phyloP scores from a whole-genome alignment of 2,329 filamentous ascomycete species.

The Pseudogymnoascus sp. region DNA sequence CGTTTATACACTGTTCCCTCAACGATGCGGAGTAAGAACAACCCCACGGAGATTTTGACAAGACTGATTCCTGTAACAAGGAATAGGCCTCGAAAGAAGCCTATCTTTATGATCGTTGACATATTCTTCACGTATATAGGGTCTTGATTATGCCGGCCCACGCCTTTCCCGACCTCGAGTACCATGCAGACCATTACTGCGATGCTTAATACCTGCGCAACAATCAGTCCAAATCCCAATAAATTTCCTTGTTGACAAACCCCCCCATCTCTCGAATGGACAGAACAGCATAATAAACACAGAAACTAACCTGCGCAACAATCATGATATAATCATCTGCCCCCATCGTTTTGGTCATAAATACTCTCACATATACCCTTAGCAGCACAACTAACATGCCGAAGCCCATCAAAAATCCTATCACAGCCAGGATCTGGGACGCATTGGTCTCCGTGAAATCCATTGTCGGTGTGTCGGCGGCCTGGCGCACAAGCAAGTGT shows the following conservation, averaged over 20 bases:
- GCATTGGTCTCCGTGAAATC: slow-evolving; percentile 30
- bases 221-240: background rate
- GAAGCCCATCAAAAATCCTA: slow-evolving; percentile 31
- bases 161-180: background rate
- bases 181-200: slow-evolving; percentile 18
- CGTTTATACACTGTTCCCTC: slow-evolving; percentile 32
- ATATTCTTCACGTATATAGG: background rate
- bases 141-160: background rate
- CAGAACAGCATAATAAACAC: slow-evolving; percentile 12
- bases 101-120: background rate
- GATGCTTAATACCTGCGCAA: slow-evolving; percentile 21
- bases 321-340: slow-evolving; percentile 41
- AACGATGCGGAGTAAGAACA: slow-evolving; percentile 39
- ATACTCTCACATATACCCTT: slow-evolving; percentile 36
- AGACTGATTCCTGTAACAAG: slow-evolving; percentile 36
- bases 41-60: slow-evolving; percentile 41
- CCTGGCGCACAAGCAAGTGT: background rate
- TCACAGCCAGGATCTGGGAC: slow-evolving; percentile 32
- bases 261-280: background rate
- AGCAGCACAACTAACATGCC: slow-evolving; percentile 31
- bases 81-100: background rate
- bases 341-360: slow-evolving; percentile 39
- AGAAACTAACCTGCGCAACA: slow-evolving; percentile 32
- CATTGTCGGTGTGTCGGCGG: background rate
- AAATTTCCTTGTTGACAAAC: background rate